These are phyloP conservation scores for Entomophthora muscae DNA, from an alignment of 371 early-diverging fungal genomes.

Conservation along the genomic window DNA sequence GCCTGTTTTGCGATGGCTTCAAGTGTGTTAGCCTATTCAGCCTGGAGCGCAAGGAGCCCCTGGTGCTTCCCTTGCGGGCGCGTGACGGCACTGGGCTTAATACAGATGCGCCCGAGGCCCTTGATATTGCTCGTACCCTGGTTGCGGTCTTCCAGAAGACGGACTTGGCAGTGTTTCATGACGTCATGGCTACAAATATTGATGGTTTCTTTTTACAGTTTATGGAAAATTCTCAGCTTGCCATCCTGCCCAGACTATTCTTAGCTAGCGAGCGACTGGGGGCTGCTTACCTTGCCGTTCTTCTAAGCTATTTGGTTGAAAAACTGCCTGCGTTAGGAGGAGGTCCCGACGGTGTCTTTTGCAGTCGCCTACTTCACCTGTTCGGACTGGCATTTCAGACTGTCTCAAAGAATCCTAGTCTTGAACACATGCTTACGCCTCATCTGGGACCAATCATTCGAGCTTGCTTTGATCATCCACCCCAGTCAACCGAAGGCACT, in stretches of 20 bases:
- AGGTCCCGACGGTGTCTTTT: conserved; percentile 46
- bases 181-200: background rate
- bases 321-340: conserved; percentile 77
- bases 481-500: conserved; percentile 66
- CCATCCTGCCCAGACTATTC: conserved; percentile 79
- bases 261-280: conserved; percentile 61
- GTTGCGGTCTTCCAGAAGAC: conserved; percentile 48
- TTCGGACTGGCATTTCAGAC: conserved; percentile 92
- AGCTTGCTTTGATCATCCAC: conserved; percentile 65
- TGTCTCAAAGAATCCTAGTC: conserved; percentile 80
- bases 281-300: conserved; percentile 56
- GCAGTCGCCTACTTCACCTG: conserved; percentile 68
- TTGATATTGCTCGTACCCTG: conserved; percentile 16
- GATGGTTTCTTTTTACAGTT: conserved; percentile 58
- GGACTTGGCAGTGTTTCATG: conserved; percentile 31
- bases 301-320: conserved; percentile 61
- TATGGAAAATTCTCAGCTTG: conserved; percentile 54
- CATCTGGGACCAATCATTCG: conserved; percentile 78
- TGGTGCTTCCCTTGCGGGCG: background rate
- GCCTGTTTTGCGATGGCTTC: background rate
- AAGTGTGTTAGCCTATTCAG: background rate
- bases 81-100: background rate
- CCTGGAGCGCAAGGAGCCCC: background rate
- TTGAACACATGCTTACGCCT: conserved; percentile 78
- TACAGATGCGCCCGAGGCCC: conserved; percentile 3